A percentile compares a stretch with the other conserved stretches of the same genome.
phyloP scores from a whole-genome alignment of 1,284 basidiomycete genomes.

The Mycosarcoma maydis region DNA sequence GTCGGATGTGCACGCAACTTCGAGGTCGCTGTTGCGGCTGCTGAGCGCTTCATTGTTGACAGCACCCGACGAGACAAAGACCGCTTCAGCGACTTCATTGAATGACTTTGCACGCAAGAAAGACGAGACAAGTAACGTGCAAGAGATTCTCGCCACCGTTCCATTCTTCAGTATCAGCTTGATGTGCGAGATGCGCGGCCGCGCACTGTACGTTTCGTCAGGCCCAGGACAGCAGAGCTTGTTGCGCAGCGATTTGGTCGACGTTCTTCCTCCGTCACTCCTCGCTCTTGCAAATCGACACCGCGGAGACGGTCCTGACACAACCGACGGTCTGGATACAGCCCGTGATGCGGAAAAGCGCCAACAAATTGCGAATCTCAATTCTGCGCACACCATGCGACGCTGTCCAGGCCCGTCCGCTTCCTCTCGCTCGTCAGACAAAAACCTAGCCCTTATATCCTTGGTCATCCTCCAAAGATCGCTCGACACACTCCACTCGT shows the following conservation, averaged over 20 bases:
- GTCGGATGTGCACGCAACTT: conserved; percentile 33
- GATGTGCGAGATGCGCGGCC: conserved; percentile 43
- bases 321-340: neutral
- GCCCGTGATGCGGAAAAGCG: conserved; percentile 16
- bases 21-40: conserved; percentile 29
- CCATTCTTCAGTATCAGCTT: conserved; percentile 44
- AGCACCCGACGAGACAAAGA: neutral
- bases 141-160: conserved; percentile 18
- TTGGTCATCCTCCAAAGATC: conserved; percentile 27
- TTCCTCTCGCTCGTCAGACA: neutral
- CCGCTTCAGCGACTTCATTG: neutral
- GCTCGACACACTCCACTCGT: conserved; percentile 22
- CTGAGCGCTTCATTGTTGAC: conserved; percentile 18
- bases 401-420: neutral
- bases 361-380: conserved; percentile 27
- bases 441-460: conserved; percentile 23
- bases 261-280: conserved; percentile 14
- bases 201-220: conserved; percentile 6
- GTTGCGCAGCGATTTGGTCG: conserved; percentile 19
- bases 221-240: neutral
- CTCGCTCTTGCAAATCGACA: conserved; percentile 9
- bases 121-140: conserved; percentile 1
- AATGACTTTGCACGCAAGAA: conserved; percentile 12
- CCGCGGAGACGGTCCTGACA: neutral
- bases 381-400: conserved; percentile 3